Base-by-base conservation (phyloP, 1,284 basidiomycete genomes). In the Malassezia psittaci region DNA sequence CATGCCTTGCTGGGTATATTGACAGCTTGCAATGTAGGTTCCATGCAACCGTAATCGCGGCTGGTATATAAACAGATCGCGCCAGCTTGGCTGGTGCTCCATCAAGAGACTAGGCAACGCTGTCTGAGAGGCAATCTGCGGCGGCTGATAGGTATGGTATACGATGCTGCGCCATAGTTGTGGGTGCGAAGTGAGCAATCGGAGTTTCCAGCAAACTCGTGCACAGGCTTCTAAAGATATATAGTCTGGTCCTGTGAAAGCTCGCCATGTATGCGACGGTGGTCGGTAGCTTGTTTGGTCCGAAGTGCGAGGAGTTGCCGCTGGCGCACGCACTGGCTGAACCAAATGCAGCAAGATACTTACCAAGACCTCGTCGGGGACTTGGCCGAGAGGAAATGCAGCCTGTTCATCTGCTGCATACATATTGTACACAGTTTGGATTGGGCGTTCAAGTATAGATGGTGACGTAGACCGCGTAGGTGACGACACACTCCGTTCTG, bases 11-110 rank as follows among this genome's bases (percentile, higher is more conserved):
- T 69, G 63, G 5, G 65, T 67, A 46, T 73, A 74, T 47, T 66
- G 64, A 48, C 66, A 72, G 7, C 69, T 56, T 18, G 72, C 68
- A 39, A 72, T 72, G 58, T 74, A 74, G 49, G 59, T 60, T 16
- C 72, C 72, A 35, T 72, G 70, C 48, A 70, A 54, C 12, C 68
- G 62, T 24, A 74, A 51, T 2, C 72, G 66, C 11, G 72, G 72
- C 42, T 74, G 66, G 37, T 70, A 60, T 55, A 74, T 46, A 42
- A 68, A 74, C 8, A 59, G 53, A 0, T 63, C 64, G 33, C 72
- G 65, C 69, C 71, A 73, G 51, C 69, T 63, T 2, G 40, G 50
- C 21, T 59, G 53, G 38, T 64, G 63, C 6, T 40, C 48, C 44
- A 53, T 58, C 36, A 56, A 57, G 6, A 70, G 59, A 16, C 43